Evolutionary conservation across 108 stramenopile genomes (phyloP), one percentile per base, ranked within the genome.

Genomic region (Cyclotella kingstonii): DNA sequence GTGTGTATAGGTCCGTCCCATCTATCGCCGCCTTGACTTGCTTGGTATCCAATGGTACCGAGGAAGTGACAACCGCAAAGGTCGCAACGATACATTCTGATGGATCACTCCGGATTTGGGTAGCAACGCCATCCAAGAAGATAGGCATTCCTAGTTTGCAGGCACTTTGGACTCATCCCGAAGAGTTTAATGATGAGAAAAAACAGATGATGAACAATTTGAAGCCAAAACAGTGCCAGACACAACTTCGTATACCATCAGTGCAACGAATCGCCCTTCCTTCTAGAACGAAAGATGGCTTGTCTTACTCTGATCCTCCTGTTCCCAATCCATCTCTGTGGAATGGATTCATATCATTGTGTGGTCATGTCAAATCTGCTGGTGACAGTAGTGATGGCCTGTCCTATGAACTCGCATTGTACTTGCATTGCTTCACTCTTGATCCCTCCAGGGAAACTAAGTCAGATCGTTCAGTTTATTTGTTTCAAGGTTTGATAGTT

Each of bases 1-100:
- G n/a, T n/a, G n/a, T n/a, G n/a, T n/a, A n/a, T n/a, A n/a, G n/a
- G n/a, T n/a, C n/a, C n/a, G n/a, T n/a, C n/a, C n/a, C n/a, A n/a
- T n/a, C n/a, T n/a, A n/a, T n/a, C n/a, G n/a, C n/a, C n/a, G n/a
- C n/a, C n/a, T n/a, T n/a, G n/a, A n/a, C n/a, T n/a, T n/a, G n/a
- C n/a, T n/a, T n/a, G 2, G 52, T 17, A 0, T 0, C 4, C 35
- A 35, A 36, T 18, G 33, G 33, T 18, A 2, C 15, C 5, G 55
- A 28, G 6, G 22, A 12, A 27, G 4, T 1, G 52, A 53, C 33
- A 5, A 18, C 9, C 36, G 71, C 64, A 22, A 55, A 44, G 30
- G 49, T 77, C 26, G 69, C 48, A n/a, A 70, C 76, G 5, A 42
- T 66, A 12, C 76, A 77, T 66, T 66, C 76, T 22, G 76, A 77